These are phyloP conservation scores for Ogataea ramenticola DNA, from an alignment of 805 yeast species.

Conservation along the genomic window DNA sequence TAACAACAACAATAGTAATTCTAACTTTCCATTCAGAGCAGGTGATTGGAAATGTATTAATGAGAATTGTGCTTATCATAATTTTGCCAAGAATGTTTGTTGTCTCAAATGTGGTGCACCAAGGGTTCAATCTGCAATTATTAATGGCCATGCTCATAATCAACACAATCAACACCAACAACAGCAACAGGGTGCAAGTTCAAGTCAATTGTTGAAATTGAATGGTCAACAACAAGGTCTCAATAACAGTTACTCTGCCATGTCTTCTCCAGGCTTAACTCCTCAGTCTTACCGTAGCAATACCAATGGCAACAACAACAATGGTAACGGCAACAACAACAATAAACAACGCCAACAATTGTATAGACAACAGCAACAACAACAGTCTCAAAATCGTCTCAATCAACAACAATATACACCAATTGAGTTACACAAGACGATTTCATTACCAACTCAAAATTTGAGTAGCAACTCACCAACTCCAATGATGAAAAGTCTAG, in stretches of 20 bases:
- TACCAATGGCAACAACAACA: background rate
- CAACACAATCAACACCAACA: slow-evolving; percentile 9
- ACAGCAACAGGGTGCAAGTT: slow-evolving; percentile 1
- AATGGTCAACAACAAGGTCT: background rate
- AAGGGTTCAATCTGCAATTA: slow-evolving; percentile 30
- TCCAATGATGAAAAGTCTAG: background rate
- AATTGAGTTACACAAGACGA: slow-evolving; percentile 10
- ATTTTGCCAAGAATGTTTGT: slow-evolving; percentile 82
- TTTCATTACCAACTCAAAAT: slow-evolving; percentile 5
- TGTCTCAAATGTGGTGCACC: slow-evolving; percentile 88
- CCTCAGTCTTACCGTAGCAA: slow-evolving; percentile 3
- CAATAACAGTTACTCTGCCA: background rate
- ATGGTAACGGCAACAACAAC: slow-evolving; percentile 1
- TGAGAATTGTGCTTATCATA: slow-evolving; percentile 78
- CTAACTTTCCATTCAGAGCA: slow-evolving; percentile 85
- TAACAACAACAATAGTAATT: slow-evolving; percentile 10
- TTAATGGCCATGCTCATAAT: slow-evolving; percentile 23
- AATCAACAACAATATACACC: background rate
- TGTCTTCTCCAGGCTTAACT: background rate
- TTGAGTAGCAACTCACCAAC: background rate
- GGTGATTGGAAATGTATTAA: slow-evolving; percentile 93
- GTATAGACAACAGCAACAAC: slow-evolving; percentile 5
- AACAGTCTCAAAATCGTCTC: slow-evolving; percentile 2
- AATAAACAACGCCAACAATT: slow-evolving; percentile 6
- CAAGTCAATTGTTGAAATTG: background rate